These are phyloP conservation scores for Neurospora intermedia DNA, from an alignment of 495 filamentous ascomycete species.

Conservation along the genomic window DNA sequence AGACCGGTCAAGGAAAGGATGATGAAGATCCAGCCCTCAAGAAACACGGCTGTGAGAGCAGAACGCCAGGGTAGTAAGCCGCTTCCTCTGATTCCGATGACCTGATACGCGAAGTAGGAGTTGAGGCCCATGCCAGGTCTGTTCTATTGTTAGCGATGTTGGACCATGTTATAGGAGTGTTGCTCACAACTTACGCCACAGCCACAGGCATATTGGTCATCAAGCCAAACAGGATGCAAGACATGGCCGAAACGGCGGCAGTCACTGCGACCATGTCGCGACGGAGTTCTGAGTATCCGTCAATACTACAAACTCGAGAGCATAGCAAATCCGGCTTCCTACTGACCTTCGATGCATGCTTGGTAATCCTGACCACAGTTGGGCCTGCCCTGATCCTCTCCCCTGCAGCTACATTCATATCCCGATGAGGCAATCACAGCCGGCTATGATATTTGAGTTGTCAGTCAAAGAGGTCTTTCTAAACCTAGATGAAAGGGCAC, in stretches of 20 bases:
- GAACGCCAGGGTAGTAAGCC: constrained; percentile 57
- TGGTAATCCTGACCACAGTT: constrained; percentile 22
- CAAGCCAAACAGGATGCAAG: constrained; percentile 41
- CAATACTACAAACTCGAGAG: neutral
- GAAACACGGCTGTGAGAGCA: constrained; percentile 73
- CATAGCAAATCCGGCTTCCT: neutral
- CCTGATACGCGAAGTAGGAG: constrained; percentile 79
- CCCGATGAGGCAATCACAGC: constrained; percentile 62
- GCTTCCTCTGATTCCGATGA: constrained; percentile 61
- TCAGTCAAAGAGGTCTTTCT: neutral
- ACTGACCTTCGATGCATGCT: neutral
- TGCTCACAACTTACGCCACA: constrained; percentile 46
- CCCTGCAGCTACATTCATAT: constrained; percentile 12
- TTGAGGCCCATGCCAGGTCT: constrained; percentile 72
- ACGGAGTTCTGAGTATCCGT: constrained; percentile 41
- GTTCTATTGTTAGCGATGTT: constrained; percentile 13
- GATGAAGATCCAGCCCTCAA: constrained; percentile 59
- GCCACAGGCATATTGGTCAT: constrained; percentile 45
- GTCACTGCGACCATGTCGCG: constrained; percentile 72
- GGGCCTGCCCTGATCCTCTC: neutral
- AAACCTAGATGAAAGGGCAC: constrained; percentile 30
- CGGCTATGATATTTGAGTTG: constrained; percentile 21
- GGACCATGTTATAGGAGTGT: neutral
- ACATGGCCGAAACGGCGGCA: constrained; percentile 52
- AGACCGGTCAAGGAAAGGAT: constrained; percentile 62